Percentiles rank a stretch among this genome's conserved stretches.
Conservation (phyloP, 345 rosid species). For the Hibiscus mutabilis region DNA sequence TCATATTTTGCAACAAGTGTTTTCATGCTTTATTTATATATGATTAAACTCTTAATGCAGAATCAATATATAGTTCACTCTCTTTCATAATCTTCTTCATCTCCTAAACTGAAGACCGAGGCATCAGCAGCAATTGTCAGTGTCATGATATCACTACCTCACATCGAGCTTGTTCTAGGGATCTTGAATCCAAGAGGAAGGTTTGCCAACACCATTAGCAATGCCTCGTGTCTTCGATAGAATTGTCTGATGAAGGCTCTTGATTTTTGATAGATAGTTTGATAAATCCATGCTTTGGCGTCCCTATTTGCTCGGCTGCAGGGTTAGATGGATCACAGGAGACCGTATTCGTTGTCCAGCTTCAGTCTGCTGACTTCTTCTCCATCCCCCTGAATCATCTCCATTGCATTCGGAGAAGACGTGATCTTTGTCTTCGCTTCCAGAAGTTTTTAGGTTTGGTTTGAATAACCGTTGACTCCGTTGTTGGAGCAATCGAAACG, state of each 20-base stretch:
- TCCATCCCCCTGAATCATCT: slow-evolving; percentile 43
- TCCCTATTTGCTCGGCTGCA: slow-evolving; percentile 16
- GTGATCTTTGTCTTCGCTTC: slow-evolving; percentile 42
- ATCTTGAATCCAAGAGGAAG: slow-evolving; percentile 15
- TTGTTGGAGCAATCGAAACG: slow-evolving; percentile 19
- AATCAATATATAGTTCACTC: slow-evolving; percentile 26
- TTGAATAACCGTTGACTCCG: slow-evolving; percentile 13
- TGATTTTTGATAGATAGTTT: not conserved
- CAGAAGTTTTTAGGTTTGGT: slow-evolving; percentile 18
- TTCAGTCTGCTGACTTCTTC: slow-evolving; percentile 16
- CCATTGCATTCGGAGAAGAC: slow-evolving; percentile 75
- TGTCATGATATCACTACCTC: slow-evolving; percentile 49
- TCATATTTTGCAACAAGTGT: too few species aligned
- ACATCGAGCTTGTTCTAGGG: slow-evolving; percentile 20
- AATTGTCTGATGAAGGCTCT: not conserved
- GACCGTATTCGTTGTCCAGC: not conserved
- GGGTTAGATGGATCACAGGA: slow-evolving; percentile 15
- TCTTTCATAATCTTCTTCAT: slow-evolving; percentile 64
- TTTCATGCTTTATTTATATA: too few species aligned
- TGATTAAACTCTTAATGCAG: too few species aligned
- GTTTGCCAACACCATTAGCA: slow-evolving; percentile 11
- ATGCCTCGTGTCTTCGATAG: not conserved
- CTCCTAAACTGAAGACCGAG: slow-evolving; percentile 81
- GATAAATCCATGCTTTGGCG: not conserved
- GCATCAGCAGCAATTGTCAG: slow-evolving; percentile 81